phyloP scores from a whole-genome alignment of 768 basidiomycete species.

The Hemileccinum rubropunctum region DNA sequence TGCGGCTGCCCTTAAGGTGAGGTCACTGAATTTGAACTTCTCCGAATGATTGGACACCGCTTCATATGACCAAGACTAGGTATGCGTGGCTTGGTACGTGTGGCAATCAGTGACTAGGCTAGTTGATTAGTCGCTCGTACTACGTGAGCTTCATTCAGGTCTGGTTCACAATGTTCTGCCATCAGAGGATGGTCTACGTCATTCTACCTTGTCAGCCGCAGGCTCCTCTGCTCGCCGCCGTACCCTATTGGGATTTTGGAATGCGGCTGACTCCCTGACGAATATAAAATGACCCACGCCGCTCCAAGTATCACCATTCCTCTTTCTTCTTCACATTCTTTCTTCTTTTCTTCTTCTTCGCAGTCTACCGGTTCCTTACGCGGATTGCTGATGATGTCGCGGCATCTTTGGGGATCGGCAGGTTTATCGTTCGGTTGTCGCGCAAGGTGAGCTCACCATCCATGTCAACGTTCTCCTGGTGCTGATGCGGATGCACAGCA shows the following conservation, averaged over 20 bases:
- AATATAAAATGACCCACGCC: neutral
- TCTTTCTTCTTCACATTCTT: neutral
- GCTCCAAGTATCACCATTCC: neutral
- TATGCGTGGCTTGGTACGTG: no score
- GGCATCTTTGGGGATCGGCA: neutral
- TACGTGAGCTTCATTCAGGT: no score
- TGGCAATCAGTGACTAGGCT: no score
- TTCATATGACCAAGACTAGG: no score
- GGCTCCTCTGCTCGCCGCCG: no score
- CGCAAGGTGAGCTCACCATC: neutral
- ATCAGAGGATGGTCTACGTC: no score
- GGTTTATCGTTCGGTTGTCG: neutral
- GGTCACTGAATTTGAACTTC: no score
- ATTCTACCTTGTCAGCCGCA: no score
- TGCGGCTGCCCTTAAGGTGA: no score
- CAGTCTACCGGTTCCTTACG: slow-evolving; percentile 1
- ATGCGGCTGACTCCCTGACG: neutral
- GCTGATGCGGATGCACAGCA: neutral
- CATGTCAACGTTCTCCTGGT: neutral
- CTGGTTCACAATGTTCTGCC: no score
- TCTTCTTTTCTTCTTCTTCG: neutral
- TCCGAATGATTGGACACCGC: no score
- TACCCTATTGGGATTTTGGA: neutral
- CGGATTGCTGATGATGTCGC: neutral
- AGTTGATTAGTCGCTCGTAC: no score